A percentile compares a stretch with the other conserved stretches of the same genome.
These are phyloP conservation scores for Phialocephala sp. DNA, from an alignment of 2,329 filamentous ascomycete species.

Conservation along the genomic window DNA sequence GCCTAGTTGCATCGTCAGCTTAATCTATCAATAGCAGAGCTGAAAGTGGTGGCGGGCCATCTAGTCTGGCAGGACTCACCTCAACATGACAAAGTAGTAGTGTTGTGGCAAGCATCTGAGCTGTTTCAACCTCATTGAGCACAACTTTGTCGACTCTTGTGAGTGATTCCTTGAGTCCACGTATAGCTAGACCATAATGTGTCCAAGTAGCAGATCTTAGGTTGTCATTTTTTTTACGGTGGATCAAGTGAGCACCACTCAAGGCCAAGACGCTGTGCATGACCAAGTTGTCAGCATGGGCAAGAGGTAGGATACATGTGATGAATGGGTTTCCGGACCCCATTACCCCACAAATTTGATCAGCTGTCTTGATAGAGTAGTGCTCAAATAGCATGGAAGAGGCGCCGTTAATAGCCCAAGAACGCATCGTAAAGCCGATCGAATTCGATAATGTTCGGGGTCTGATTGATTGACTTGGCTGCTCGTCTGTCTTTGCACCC, in stretches of 20 bases:
- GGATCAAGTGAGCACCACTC: slow-evolving; percentile 6
- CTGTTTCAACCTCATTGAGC: not conserved
- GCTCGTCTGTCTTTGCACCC: not conserved
- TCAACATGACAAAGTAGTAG: not conserved
- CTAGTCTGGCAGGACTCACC: not conserved
- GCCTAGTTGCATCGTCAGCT: not conserved
- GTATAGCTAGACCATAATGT: slow-evolving; percentile 7
- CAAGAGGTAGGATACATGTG: slow-evolving; percentile 1
- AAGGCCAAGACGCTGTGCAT: slow-evolving; percentile 8
- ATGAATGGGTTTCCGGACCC: not conserved
- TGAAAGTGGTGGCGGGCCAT: not conserved
- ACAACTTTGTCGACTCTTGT: not conserved
- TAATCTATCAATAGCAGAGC: not conserved
- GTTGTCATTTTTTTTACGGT: not conserved
- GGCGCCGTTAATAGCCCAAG: not conserved
- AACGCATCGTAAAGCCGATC: not conserved
- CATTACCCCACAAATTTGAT: not conserved
- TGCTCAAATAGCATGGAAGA: slow-evolving; percentile 11
- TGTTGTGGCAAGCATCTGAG: not conserved
- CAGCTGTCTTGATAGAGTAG: slow-evolving; percentile 8
- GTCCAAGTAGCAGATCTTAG: not conserved
- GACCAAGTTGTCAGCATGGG: slow-evolving; percentile 3
- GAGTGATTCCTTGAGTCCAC: slow-evolving; percentile 7
- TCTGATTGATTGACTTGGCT: not conserved
- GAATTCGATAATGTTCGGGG: not conserved